Conservation (phyloP, 1,139 yeast species). For the Geotrichum phurueaensis region DNA sequence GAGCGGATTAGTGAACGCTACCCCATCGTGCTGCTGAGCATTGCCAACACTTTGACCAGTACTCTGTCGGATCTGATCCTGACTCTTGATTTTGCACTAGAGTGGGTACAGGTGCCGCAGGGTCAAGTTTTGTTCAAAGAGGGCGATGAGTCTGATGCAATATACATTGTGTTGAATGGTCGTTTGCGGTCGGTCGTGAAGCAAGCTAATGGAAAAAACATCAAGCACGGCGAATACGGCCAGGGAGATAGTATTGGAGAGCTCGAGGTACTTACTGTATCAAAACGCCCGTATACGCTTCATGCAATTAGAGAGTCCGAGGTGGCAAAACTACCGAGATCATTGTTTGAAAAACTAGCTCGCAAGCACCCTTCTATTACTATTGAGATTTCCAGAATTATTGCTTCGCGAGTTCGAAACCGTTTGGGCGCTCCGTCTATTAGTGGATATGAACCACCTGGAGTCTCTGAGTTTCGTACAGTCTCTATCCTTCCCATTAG, state of each 20-base stretch:
- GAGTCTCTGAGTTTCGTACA: conserved; percentile 50
- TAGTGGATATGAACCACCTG: conserved; percentile 9
- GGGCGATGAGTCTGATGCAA: conserved; percentile 86
- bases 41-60: conserved; percentile 66
- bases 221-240: conserved; percentile 66
- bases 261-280: conserved; percentile 85
- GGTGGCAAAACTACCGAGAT: conserved; percentile 85
- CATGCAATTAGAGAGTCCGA: conserved; percentile 93
- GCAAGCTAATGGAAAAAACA: conserved; percentile 28
- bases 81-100: conserved; percentile 83
- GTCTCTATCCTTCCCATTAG: conserved; percentile 78
- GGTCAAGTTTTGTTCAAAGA: conserved; percentile 76
- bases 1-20: conserved; percentile 67
- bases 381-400: conserved; percentile 82
- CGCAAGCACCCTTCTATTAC: conserved; percentile 82
- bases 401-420: conserved; percentile 59
- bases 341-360: conserved; percentile 78
- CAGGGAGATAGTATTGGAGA: conserved; percentile 96
- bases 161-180: conserved; percentile 86
- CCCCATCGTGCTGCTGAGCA: conserved; percentile 67
- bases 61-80: conserved; percentile 62
- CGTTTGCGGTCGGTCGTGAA: conserved; percentile 62
- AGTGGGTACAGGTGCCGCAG: conserved; percentile 88
- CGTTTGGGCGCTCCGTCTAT: conserved; percentile 22
- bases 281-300: conserved; percentile 63